A percentile compares a stretch with the other conserved stretches of the same genome.
These are phyloP conservation scores for Cymodocea nodosa DNA, from an alignment of 116 monocot species.

Conservation along the genomic window DNA sequence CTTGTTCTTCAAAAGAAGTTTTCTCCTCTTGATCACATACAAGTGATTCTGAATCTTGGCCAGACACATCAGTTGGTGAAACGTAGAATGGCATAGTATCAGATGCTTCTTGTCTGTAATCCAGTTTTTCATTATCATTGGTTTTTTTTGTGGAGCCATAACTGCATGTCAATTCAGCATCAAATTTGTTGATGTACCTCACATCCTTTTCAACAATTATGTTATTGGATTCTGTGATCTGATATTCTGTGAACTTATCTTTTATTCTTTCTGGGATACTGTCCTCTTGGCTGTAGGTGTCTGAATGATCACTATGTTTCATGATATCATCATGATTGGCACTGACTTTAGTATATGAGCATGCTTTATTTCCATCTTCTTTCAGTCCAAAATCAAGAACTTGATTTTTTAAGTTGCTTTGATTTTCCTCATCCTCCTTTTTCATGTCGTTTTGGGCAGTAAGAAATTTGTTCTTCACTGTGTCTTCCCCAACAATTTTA, in stretches of 20 bases:
- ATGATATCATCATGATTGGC: background rate
- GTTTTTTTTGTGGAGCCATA: background rate
- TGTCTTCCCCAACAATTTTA: conserved; percentile 3
- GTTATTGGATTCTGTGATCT: background rate
- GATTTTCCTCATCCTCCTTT: background rate
- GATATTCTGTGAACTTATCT: background rate
- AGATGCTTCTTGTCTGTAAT: background rate
- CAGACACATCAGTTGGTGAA: background rate
- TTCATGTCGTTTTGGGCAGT: background rate
- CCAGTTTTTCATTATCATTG: background rate
- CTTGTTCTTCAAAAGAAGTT: background rate
- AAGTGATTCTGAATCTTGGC: background rate
- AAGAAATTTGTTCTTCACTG: background rate
- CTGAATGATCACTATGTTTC: background rate
- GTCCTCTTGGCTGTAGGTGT: background rate
- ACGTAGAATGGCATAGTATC: background rate
- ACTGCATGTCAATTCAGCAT: background rate
- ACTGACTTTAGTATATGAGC: background rate
- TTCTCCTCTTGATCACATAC: background rate
- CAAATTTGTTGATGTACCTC: background rate
- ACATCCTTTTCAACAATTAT: background rate
- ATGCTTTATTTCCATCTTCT: background rate
- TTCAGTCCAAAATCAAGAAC: background rate
- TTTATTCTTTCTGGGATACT: background rate
- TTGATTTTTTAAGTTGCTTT: background rate